Evolutionary conservation across 139 green algal genomes (phyloP), one percentile per base, ranked within the genome.

Genomic region (Nannochloris sp.): DNA sequence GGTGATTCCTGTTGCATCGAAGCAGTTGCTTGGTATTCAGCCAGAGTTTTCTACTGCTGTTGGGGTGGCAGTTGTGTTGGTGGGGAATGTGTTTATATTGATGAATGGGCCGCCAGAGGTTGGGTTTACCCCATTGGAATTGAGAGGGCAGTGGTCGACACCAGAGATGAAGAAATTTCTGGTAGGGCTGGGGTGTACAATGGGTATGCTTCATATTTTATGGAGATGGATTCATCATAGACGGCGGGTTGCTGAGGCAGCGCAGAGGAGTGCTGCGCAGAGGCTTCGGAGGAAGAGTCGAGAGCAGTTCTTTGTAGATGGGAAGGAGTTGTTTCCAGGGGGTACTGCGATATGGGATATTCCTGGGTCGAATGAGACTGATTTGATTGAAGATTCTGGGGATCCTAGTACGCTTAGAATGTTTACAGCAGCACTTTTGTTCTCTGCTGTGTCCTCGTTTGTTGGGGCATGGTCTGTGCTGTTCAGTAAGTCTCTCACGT

Each of bases 381-480:
- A 57, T 55, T 25, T 59, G 29, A 23, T 53, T 20, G 46, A 53
- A 53, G 46, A 53, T 53, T 11, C 46, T 53, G 17, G 43, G 8
- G 16, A 40, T 51, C 62, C 44, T 49, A 59, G 26, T n/a, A 59
- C 53, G 53, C 61, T 56, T n/a, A 23, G 33, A 51, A 72, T 68
- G 29, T 78, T 78, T 63, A 51, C 30, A 2, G 65, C 58, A 37
- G 75, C 75, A 13, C 9, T 80, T 45, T 67, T 82, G 13, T 82
- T 81, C 59, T 82, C 75, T n/a, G 75, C 72, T 3, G 70, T 74
- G 16, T 56, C 75, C 5, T 75, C 72, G 2, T 56, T 82, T 20
- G 63, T 82, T 28, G 75, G 75, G 26, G 75, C 75, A 13, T 81
- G 72, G 72, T 74, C 62, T 50, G 75, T 82, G 49, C 62, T 82